A percentile compares a stretch with the other conserved stretches of the same genome.
Conservation (phyloP, 1,284 basidiomycete genomes). For the Cryptococcus depauperatus region DNA sequence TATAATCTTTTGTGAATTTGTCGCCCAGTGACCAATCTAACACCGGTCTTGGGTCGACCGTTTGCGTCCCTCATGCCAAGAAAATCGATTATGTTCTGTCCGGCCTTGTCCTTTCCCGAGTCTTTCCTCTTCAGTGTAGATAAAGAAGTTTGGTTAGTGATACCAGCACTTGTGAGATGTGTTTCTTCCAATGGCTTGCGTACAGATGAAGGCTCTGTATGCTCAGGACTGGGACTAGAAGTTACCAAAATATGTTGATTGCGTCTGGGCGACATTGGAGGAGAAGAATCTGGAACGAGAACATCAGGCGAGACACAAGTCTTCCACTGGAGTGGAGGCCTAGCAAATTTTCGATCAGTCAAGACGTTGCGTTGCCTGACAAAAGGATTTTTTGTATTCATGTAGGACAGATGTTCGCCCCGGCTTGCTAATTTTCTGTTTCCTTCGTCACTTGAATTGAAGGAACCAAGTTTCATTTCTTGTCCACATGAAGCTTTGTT, state of each 20-base stretch:
- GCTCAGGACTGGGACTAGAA: too few relatives aligned
- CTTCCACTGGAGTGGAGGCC: too few relatives aligned
- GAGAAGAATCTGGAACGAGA: too few relatives aligned
- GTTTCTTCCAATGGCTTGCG: background rate
- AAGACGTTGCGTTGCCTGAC: background rate
- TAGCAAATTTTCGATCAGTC: background rate
- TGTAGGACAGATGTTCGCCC: background rate
- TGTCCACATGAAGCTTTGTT: constrained; percentile 10
- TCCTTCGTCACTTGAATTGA: too few relatives aligned
- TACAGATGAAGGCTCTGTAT: background rate
- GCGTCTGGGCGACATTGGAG: too few relatives aligned
- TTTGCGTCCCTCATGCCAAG: constrained; percentile 22
- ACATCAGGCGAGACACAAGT: too few relatives aligned
- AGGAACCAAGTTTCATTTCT: constrained; percentile 7
- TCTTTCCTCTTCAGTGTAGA: background rate
- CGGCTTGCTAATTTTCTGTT: background rate
- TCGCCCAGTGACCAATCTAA: constrained; percentile 16
- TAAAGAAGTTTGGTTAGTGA: too few relatives aligned
- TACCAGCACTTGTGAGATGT: background rate
- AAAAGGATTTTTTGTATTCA: background rate
- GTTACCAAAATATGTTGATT: too few relatives aligned
- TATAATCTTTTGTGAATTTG: constrained; percentile 20
- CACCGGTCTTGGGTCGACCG: constrained; percentile 26
- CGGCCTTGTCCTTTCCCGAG: background rate
- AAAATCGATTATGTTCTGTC: constrained; percentile 13